Evolutionary conservation across 352 stramenopile species (phyloP), one percentile per base, ranked within the genome.

Genomic region (Pythium guiyangense): DNA sequence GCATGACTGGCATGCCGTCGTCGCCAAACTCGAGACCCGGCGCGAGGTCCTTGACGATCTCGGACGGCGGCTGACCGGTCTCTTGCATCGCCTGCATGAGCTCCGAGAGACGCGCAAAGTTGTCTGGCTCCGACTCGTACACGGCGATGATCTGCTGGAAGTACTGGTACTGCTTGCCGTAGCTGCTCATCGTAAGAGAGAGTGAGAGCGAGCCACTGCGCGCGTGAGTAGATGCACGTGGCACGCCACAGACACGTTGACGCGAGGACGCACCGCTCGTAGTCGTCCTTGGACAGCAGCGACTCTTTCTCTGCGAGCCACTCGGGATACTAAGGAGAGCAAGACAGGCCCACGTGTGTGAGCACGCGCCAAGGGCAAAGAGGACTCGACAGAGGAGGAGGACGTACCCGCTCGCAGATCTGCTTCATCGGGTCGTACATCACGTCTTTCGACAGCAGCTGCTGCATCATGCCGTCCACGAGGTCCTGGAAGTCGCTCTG

Each of bases 381-480:
- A n/a, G n/a, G n/a, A n/a, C n/a, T n/a, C n/a, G n/a, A 22, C 5
- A 40, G 5, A 39, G 31, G 18, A 53, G 15, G 44, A 35, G 18
- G 14, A 37, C 76, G 42, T 68, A 91, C 81, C 63, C 81, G 69
- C 26, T 98, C 96, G 69, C 85, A 96, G 59, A 96, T 94, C 65
- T 96, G 83, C 75, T 96, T 96, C 75, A 99, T 98, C 12, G 97
- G 97, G 63, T 98, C 93, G 77, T 99, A 99, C 96, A 99, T 99
- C 50, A 99, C 75, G 60, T 99, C 97, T 63, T 98, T 98, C 44
- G 88, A 94, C 58, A 99, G 71, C 47, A 99, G 58, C 63, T 99
- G 96, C 69, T 98, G 79, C 96, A 99, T 98, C 86, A 99, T 98
- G 31, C 94, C 92, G 63, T 99, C 96, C 4, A 99, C 87, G 25